Evolutionary conservation across 495 filamentous ascomycete genomes (phyloP), one percentile per base, ranked within the genome.

Genomic region (Penicillium tannophilum): DNA sequence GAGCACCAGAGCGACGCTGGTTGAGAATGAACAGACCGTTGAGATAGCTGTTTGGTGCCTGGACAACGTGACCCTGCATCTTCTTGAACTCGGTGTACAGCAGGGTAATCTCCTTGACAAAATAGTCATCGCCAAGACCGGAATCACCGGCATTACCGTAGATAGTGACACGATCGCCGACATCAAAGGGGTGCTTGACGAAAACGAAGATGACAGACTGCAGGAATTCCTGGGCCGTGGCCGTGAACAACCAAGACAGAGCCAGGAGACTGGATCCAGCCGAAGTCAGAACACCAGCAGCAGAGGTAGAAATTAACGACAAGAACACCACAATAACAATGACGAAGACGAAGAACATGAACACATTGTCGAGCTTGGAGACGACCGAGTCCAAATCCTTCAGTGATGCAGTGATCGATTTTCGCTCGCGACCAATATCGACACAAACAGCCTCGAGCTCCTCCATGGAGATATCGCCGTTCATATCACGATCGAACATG

Each of bases 71-170:
- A 12, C 93, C 93, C 67, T 97, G 88, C 87, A 97, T 92, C 77
- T 97, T 98, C 77, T 97, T 97, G 79, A 97, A 96, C 67, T 97
- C 94, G 28, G 94, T 97, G 67, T 92, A 97, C 10, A 98, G 84
- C n/a, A 98, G 79, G 8, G 92, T 88, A 45, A 97, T 93, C 62
- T 97, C 90, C 55, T 96, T 93, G 53, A 98, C 92, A 59, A 96
- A 96, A 75, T 97, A 97, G 64, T 96, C 92, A 67, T 97, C 93
- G 24, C 92, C 92, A 17, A 82, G 79, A 70, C 91, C 82, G 16
- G 80, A 65, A 26, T 86, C 80, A 57, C 93, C 94, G 0, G 93
- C 87, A 68, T 95, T 97, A 45, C 92, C 92, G 64, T 96, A 96
- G 31, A 98, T 82, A 19, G 90, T 90, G 3, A 98, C 91, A 54